phyloP scores from a whole-genome alignment of 768 basidiomycete species.

The Boletus rubescentipes region DNA sequence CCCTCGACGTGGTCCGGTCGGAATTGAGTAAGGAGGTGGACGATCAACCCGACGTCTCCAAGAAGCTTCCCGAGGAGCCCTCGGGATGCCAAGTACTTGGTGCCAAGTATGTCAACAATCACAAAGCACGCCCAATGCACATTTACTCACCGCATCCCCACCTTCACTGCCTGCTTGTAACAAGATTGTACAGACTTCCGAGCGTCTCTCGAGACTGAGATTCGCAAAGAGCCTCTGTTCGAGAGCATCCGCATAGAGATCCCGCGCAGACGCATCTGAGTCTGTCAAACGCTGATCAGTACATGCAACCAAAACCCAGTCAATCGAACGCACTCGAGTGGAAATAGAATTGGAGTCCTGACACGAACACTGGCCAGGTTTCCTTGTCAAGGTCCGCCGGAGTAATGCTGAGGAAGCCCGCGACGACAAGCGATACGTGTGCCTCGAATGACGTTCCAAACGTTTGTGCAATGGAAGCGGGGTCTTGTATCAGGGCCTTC shows the following conservation, averaged over 20 bases:
- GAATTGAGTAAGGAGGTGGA: slow-evolving; percentile 49
- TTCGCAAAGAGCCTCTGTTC: slow-evolving; percentile 55
- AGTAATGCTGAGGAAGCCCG: slow-evolving; percentile 53
- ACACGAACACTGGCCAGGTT: slow-evolving; percentile 51
- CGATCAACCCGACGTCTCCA: slow-evolving; percentile 50
- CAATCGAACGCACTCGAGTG: slow-evolving; percentile 41
- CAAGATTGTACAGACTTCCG: slow-evolving; percentile 55
- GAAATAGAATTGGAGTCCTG: slow-evolving; percentile 45
- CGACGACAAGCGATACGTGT: slow-evolving; percentile 35
- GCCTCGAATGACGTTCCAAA: slow-evolving; percentile 40
- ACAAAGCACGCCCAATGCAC: not conserved
- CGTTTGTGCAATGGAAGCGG: slow-evolving; percentile 28
- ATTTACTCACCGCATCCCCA: slow-evolving; percentile 45
- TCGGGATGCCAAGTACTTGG: slow-evolving; percentile 48
- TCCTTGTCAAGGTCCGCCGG: slow-evolving; percentile 41
- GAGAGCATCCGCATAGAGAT: slow-evolving; percentile 44
- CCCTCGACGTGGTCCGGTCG: slow-evolving; percentile 44
- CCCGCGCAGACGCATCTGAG: slow-evolving; percentile 37
- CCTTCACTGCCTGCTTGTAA: slow-evolving; percentile 51
- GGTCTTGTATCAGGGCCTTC: slow-evolving; percentile 34
- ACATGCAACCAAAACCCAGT: not conserved
- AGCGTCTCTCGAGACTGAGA: slow-evolving; percentile 52
- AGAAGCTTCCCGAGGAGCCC: slow-evolving; percentile 49
- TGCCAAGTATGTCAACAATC: not conserved
- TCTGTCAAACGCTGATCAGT: slow-evolving; percentile 33